Conservation (phyloP, 2,329 filamentous ascomycete species). For the Cercospora berteroae region DNA sequence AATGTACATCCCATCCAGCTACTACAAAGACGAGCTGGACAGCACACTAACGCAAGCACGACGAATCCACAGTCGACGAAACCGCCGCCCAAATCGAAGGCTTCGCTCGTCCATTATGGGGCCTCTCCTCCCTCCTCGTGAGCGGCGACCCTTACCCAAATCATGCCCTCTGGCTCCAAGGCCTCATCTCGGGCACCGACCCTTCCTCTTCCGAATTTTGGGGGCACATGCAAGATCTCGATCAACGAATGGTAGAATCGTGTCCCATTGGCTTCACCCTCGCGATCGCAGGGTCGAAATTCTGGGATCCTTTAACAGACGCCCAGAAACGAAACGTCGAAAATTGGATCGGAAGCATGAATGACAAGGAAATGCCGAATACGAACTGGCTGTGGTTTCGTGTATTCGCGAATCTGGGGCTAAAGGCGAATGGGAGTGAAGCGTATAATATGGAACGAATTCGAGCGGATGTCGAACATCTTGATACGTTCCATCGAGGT, state of each 20-base stretch:
- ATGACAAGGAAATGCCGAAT: slow-evolving; percentile 67
- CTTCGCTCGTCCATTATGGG: slow-evolving; percentile 73
- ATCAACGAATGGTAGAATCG: slow-evolving; percentile 84
- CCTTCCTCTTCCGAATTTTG: slow-evolving; percentile 70
- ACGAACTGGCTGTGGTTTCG: slow-evolving; percentile 82
- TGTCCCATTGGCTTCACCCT: slow-evolving; percentile 74
- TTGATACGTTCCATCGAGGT: slow-evolving; percentile 79
- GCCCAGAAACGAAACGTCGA: slow-evolving; percentile 66
- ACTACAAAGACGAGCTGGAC: background rate
- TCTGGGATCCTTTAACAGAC: slow-evolving; percentile 66
- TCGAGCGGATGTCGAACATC: slow-evolving; percentile 71
- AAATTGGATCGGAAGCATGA: slow-evolving; percentile 72
- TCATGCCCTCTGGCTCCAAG: slow-evolving; percentile 66
- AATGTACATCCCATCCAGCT: slow-evolving; percentile 44
- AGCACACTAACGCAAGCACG: background rate
- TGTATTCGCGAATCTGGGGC: slow-evolving; percentile 76
- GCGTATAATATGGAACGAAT: slow-evolving; percentile 66
- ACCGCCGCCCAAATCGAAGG: slow-evolving; percentile 75
- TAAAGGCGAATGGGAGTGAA: slow-evolving; percentile 70
- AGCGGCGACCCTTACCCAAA: slow-evolving; percentile 65
- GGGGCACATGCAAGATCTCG: slow-evolving; percentile 72
- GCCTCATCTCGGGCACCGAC: slow-evolving; percentile 68
- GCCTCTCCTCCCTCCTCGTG: slow-evolving; percentile 66
- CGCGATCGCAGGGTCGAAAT: slow-evolving; percentile 61
- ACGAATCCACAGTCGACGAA: slow-evolving; percentile 57